These are phyloP conservation scores for Volutella citrinella DNA, from an alignment of 2,329 filamentous ascomycete species.

Conservation along the genomic window DNA sequence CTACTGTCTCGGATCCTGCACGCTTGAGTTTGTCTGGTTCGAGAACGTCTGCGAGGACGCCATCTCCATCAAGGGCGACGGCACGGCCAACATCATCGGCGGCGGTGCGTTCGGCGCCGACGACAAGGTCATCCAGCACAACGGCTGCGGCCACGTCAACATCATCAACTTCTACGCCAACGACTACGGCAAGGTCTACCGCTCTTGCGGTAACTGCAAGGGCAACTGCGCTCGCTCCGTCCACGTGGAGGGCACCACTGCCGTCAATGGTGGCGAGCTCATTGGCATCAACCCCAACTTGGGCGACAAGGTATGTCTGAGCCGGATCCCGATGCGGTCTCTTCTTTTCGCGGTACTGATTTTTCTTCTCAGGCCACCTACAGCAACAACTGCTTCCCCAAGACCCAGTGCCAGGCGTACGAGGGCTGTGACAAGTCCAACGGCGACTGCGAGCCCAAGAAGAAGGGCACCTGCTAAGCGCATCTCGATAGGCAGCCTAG, in stretches of 20 bases:
- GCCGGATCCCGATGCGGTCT: accelerated
- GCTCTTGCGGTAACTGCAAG: slow-evolving; percentile 24
- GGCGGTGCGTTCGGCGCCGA: slow-evolving; percentile 41
- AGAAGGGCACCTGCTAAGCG: slow-evolving; percentile 26
- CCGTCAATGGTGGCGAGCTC: slow-evolving; percentile 39
- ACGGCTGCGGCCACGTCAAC: slow-evolving; percentile 39
- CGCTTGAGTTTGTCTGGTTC: slow-evolving; percentile 47
- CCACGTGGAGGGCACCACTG: slow-evolving; percentile 41
- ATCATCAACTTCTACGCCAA: slow-evolving; percentile 37
- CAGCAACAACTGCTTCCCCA: slow-evolving; percentile 27
- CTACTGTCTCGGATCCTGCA: slow-evolving; percentile 43
- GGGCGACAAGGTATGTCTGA: slow-evolving; percentile 23
- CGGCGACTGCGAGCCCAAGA: slow-evolving; percentile 26
- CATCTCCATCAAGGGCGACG: slow-evolving; percentile 30
- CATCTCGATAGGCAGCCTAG: no score
- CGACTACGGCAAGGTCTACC: slow-evolving; percentile 40
- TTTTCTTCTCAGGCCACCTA: slow-evolving; percentile 27
- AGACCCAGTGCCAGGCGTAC: slow-evolving; percentile 27
- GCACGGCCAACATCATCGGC: slow-evolving; percentile 38
- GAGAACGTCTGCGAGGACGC: slow-evolving; percentile 42
- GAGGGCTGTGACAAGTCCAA: slow-evolving; percentile 27
- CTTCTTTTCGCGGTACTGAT: no score
- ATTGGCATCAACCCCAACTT: slow-evolving; percentile 41
- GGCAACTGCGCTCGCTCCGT: slow-evolving; percentile 37
- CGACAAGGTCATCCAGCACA: slow-evolving; percentile 45